These are phyloP conservation scores for Aegilops bicornis DNA, from an alignment of 176 grass and related monocot species.

Conservation along the genomic window DNA sequence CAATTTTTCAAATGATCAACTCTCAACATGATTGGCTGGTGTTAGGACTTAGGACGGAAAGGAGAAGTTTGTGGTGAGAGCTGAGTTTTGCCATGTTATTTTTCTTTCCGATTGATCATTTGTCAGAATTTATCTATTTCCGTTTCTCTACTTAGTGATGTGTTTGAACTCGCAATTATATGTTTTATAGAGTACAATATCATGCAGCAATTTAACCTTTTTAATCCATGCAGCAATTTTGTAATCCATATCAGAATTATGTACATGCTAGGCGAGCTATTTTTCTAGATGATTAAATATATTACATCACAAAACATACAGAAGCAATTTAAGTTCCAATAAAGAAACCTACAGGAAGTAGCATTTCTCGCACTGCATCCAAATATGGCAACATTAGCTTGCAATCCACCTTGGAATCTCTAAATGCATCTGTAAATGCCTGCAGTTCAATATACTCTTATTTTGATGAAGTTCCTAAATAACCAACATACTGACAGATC, in stretches of 20 bases:
- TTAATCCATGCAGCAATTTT: neutral
- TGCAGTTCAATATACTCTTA: slow-evolving; percentile 43
- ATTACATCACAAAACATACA: slow-evolving; percentile 1
- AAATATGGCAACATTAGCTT: slow-evolving; percentile 70
- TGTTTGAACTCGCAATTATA: neutral
- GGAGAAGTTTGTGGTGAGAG: neutral
- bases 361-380: slow-evolving; percentile 49
- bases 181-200: neutral
- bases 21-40: neutral
- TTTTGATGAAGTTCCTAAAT: slow-evolving; percentile 26
- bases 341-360: slow-evolving; percentile 57
- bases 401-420: slow-evolving; percentile 63
- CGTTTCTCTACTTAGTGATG: slow-evolving; percentile 1
- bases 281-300: neutral
- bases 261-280: neutral
- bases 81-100: neutral
- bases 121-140: neutral
- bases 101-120: neutral
- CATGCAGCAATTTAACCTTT: too few species aligned
- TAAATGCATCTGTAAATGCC: slow-evolving; percentile 69
- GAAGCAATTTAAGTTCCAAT: slow-evolving; percentile 10
- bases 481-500: slow-evolving; percentile 3
- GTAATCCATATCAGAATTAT: neutral
- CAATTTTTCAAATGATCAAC: neutral
- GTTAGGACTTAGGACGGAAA: neutral